Conservation (phyloP, 805 yeast species). For the Ogataea salicorniae region DNA sequence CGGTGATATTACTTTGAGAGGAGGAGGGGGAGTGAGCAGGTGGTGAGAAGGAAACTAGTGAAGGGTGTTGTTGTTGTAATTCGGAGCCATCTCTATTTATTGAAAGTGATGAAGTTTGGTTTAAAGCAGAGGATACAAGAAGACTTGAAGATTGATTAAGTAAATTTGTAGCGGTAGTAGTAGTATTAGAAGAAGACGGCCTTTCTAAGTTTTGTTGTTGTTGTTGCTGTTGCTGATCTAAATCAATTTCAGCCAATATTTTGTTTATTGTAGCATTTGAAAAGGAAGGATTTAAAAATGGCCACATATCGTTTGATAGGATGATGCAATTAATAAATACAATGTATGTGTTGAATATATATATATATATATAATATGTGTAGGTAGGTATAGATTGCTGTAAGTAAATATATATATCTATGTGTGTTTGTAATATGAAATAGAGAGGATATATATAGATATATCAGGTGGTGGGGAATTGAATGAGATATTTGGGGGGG, state of each 20-base stretch:
- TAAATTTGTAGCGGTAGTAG: background rate
- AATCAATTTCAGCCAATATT: conserved; percentile 33
- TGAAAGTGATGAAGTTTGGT: background rate
- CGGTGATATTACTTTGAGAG: conserved; percentile 24
- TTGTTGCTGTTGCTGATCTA: conserved; percentile 24
- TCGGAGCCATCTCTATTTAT: background rate
- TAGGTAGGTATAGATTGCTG: no score
- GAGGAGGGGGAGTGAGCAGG: conserved; percentile 13
- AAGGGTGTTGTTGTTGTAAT: background rate
- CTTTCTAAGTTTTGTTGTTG: background rate
- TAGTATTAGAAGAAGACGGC: background rate
- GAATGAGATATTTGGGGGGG: no score
- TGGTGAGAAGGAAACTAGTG: conserved; percentile 12
- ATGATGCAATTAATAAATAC: no score
- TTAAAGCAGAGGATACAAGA: background rate
- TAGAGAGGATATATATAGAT: no score
- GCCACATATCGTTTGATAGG: conserved; percentile 30
- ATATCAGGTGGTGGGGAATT: no score
- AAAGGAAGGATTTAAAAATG: conserved; percentile 33
- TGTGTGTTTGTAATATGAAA: no score
- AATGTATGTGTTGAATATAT: no score
- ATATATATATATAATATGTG: no score
- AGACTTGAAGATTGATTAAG: background rate
- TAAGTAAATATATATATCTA: no score
- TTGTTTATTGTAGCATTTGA: conserved; percentile 34